A percentile compares a stretch with the other conserved stretches of the same genome.
Conservation (phyloP, 78 protist species). For the Guillardia theta region DNA sequence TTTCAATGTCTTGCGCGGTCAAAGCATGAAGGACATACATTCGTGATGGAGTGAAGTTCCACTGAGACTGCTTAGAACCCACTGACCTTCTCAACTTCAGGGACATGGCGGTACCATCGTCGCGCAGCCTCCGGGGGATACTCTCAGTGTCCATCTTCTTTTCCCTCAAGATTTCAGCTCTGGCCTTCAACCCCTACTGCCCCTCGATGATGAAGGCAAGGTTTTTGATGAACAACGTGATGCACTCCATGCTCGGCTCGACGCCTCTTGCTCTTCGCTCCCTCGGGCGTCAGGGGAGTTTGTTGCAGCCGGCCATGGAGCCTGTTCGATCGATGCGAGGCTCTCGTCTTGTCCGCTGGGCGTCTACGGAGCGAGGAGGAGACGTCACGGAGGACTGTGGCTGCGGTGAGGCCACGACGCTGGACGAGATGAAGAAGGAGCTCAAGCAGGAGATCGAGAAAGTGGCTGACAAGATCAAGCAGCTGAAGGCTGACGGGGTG, state of each 20-base stretch:
- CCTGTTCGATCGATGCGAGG: not conserved
- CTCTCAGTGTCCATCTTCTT: too few relatives aligned
- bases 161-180: too few relatives aligned
- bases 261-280: too few relatives aligned
- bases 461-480: not conserved
- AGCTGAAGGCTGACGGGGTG: not conserved
- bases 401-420: not conserved
- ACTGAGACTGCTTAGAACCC: too few relatives aligned
- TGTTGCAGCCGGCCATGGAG: not conserved
- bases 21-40: too few relatives aligned
- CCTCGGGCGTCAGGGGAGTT: not conserved
- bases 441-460: not conserved
- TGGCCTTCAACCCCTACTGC: too few relatives aligned
- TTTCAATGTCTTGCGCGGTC: too few relatives aligned
- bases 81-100: too few relatives aligned
- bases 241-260: not conserved
- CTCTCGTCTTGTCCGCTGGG: not conserved
- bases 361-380: too few relatives aligned
- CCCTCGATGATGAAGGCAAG: not conserved
- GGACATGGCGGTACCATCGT: too few relatives aligned
- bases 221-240: not conserved
- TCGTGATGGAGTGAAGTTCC: too few relatives aligned
- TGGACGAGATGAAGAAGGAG: not conserved
- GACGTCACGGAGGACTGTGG: constrained; percentile 23
- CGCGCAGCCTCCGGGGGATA: too few relatives aligned